Conservation (phyloP, 805 yeast genomes). For the Naumovozyma castellii region DNA sequence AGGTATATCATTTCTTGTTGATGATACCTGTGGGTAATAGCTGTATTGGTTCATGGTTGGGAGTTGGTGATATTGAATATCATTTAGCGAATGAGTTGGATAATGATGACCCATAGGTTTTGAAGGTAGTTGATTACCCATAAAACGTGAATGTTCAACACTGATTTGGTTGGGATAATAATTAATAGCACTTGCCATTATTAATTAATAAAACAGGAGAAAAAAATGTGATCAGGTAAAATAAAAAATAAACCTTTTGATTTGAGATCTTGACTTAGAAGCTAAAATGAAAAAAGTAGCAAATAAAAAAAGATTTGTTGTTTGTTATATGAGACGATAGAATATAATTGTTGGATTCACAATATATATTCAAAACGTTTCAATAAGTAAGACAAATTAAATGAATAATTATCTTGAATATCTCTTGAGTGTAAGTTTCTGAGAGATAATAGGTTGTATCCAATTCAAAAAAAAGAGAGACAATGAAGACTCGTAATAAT, state of each 20-base stretch:
- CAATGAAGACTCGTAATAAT: neutral
- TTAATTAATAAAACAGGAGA: neutral
- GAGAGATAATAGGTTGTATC: neutral
- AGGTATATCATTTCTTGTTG: too few relatives aligned
- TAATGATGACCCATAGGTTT: constrained; percentile 3
- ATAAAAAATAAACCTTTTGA: neutral
- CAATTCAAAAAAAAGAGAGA: neutral
- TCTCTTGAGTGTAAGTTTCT: neutral
- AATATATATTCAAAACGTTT: too few relatives aligned
- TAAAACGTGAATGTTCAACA: neutral
- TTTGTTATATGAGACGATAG: neutral
- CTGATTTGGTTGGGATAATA: constrained; percentile 8
- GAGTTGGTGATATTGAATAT: constrained; percentile 1
- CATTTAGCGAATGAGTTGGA: constrained; percentile 4
- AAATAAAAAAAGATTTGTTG: too few relatives aligned
- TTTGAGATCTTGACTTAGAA: neutral
- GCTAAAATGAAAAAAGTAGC: neutral
- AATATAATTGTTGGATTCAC: neutral
- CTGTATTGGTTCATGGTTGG: constrained; percentile 1
- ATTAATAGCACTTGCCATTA: constrained; percentile 11
- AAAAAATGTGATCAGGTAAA: neutral
- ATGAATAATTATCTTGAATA: constrained; percentile 25
- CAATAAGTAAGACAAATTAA: constrained; percentile 23
- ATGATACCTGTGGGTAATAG: constrained; percentile 1
- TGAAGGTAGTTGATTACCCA: neutral